Evolutionary conservation across 495 filamentous ascomycete genomes (phyloP), one percentile per base, ranked within the genome.

Genomic region (Hypoxylon subgilvum): DNA sequence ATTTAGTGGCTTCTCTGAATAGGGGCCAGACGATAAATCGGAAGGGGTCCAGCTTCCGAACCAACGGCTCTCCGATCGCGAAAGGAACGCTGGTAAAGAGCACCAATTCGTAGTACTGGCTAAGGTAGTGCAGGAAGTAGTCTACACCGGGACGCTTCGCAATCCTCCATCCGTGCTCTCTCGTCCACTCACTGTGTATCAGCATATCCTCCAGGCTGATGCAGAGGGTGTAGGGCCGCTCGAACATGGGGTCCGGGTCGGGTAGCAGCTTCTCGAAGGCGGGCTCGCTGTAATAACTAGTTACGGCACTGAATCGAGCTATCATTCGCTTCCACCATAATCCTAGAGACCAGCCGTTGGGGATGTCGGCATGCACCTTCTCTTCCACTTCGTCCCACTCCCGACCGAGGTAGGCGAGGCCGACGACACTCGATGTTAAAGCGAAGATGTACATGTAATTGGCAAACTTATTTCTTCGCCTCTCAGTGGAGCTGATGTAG

Each of bases 91-190:
- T 90, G 21, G 95, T 97, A 78, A 96, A 98, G 38, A 98, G 82
- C 30, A 97, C 95, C 17, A 98, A 80, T 71, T 98, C 94, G 72
- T 96, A 98, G 79, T 97, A 97, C 70, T 96, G 91, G 73, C 87
- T 91, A 31, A 98, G 80, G 69, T 98, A 98, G 67, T 88, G 90
- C 47, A 98, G 73, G 78, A 98, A 97, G 78, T 98, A 98, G 76
- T 98, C 94, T 38, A 96, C 81, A 32, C 94, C 94, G 21, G 94
- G 94, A 27, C 94, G 85, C 76, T 98, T 98, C 34, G 94, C 94
- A 61, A 93, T 83, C 52, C 93, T 85, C 93, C 94, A 98, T 21
- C 94, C 94, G 64, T 97, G 88, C 63, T 97, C 88, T 43, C 92
- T 84, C 16, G 84, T 84, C 94, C 94, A 98, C 65, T 96, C 89